Base-by-base conservation (phyloP, 176 grass and related monocot species). In the Coix lacrymajobi region DNA sequence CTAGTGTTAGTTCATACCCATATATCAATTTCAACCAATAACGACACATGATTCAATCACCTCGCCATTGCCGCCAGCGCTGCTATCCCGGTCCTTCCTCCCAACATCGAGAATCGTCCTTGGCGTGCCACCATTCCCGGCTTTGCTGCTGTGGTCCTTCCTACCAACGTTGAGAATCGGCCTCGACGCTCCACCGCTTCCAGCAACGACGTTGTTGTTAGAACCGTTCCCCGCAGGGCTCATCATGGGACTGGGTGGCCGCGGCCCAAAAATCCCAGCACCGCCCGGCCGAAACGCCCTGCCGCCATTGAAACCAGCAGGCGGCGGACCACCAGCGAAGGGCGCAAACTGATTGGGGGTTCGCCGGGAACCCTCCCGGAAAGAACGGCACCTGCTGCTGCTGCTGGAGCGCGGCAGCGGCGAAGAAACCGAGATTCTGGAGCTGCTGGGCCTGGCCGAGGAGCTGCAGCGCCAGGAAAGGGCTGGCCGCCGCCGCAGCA, bases 401-500 rank as follows among this genome's bases (percentile, higher is more conserved):
- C 6, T 38, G 87, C 11, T 86, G 88, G 45, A 78, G 67, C 63
- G 69, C 22, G 30, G 79, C 83, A 45, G 88, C 83, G 58, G 88
- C 84, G 38, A 90, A 74, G 73, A 86, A 86, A 4, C 88, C 73
- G 58, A 86, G 74, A 39, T 78, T 90, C 84, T 90, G 88, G 58
- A 90, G 79, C 88, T 83, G 88, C 84, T 90, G 88, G 46, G 88
- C 88, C 67, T 90, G 88, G 37, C 79, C 74, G 9, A 90, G 80
- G 24, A 90, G 67, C 74, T 90, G 88, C 66, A 90, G 69, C 45
- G 84, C 88, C 24, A 90, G 79, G 67, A 79, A 85, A 78, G 88
- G 88, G 74, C 83, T 90, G 12, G 83, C 83, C 58, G 79, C 79
- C 29, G 88, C 84, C 16, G 61, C 83, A 2, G 73, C 83, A 16